Evolutionary conservation across 2,329 filamentous ascomycete species (phyloP).

Genomic region (Periconia sp.): DNA sequence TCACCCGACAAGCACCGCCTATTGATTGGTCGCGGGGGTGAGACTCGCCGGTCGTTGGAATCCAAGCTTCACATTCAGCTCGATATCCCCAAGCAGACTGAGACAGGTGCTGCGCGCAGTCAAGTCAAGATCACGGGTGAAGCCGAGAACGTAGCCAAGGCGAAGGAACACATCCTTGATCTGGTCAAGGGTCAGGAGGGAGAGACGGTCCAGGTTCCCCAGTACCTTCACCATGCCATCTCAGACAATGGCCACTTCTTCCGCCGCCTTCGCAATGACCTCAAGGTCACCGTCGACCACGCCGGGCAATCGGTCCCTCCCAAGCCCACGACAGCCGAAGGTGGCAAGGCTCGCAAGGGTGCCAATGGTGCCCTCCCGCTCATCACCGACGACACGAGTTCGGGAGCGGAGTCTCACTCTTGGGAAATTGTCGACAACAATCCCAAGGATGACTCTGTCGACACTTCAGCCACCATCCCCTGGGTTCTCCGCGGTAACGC

Average conservation of each 20-base stretch:
- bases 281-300: conserved; percentile 90
- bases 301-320: conserved; percentile 75
- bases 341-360: conserved; percentile 49
- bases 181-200: conserved; percentile 85
- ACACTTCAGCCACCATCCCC: conserved; percentile 64
- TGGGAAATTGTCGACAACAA: conserved; percentile 80
- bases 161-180: conserved; percentile 79
- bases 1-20: conserved; percentile 87
- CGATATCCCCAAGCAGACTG: conserved; percentile 80
- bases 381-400: conserved; percentile 77
- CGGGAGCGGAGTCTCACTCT: conserved; percentile 66
- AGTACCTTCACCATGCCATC: conserved; percentile 78
- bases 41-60: conserved; percentile 82
- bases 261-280: conserved; percentile 82
- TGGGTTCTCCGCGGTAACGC: conserved; percentile 83
- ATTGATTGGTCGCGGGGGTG: conserved; percentile 89
- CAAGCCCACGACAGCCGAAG: conserved; percentile 60
- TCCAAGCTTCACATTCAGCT: conserved; percentile 82
- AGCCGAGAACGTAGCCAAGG: conserved; percentile 76
- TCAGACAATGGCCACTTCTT: conserved; percentile 92
- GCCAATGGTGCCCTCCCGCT: conserved; percentile 74
- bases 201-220: conserved; percentile 82
- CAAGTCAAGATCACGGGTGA: conserved; percentile 84
- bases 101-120: conserved; percentile 71
- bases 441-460: conserved; percentile 52